Evolutionary conservation across 2,329 filamentous ascomycete species (phyloP), one percentile per base, ranked within the genome.

Genomic region (Thielaviopsis musarum): DNA sequence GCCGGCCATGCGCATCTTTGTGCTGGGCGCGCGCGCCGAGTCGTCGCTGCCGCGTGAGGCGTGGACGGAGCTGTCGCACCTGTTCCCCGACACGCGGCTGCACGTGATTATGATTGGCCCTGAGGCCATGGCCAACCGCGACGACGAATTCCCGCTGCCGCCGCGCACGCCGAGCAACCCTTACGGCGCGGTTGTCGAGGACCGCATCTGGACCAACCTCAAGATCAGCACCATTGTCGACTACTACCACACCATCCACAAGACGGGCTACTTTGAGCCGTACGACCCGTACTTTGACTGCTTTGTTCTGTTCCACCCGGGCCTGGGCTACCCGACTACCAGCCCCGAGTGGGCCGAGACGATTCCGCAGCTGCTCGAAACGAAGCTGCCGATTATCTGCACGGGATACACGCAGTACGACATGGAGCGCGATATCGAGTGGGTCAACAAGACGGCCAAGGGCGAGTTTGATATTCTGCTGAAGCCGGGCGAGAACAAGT

Each of bases 201-300:
- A 95, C 70, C 83, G 91, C 57, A 79, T 98, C 9, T 88, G 86
- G 68, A 83, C 86, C 59, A 85, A 86, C 65, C 83, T 97, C 82
- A 98, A 98, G 76, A 95, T 98, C 67, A 93, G 86, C 70, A 98
- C 94, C 0, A 95, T 91, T 67, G 91, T 97, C 57, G 93, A 98
- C 66, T 96, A 98, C 74, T 98, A 94, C 75, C 91, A 98, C 72
- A 97, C 88, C 2, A 81, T 98, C 65, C 91, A 98, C 74, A 83
- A 90, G 69, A 87, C 91, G 0, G 86, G 89, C 54, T 81, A 91
- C 69, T 98, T 97, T 74, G 83, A 87, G 61, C 93, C 94, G 0
- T 96, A 94, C 69, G 93, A 98, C 69, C 93, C 93, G 0, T 98
- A 98, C 74, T 95, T 98, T 70, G 93, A 98, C 75, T 93, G 88